phyloP scores from a whole-genome alignment of 2,329 filamentous ascomycete genomes.

The Xylariaceae sp. region DNA sequence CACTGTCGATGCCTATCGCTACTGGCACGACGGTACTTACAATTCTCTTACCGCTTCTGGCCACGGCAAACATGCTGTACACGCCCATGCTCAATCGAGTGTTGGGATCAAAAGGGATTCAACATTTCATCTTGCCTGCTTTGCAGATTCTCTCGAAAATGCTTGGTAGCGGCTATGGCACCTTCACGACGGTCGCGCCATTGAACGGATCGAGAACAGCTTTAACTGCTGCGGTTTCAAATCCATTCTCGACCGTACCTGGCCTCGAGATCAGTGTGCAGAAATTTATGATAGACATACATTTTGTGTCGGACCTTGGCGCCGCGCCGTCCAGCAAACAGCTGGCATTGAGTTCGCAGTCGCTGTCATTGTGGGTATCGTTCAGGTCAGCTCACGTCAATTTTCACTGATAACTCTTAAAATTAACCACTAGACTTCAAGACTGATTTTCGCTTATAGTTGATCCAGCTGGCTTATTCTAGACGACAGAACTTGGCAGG shows the following conservation, averaged over 20 bases:
- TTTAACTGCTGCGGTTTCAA: slow-evolving; percentile 65
- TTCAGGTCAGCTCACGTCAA: slow-evolving; percentile 47
- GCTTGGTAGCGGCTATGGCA: slow-evolving; percentile 54
- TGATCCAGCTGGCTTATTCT: slow-evolving; percentile 27
- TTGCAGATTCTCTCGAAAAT: slow-evolving; percentile 45
- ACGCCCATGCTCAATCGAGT: slow-evolving; percentile 16
- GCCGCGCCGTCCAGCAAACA: slow-evolving; percentile 47
- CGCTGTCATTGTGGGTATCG: slow-evolving; percentile 47
- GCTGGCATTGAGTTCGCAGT: slow-evolving; percentile 54
- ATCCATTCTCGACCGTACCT: slow-evolving; percentile 55
- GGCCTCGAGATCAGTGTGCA: slow-evolving; percentile 47
- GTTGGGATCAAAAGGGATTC: slow-evolving; percentile 6
- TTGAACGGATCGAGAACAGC: slow-evolving; percentile 60
- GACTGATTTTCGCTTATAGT: slow-evolving; percentile 23
- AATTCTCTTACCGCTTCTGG: slow-evolving; percentile 28
- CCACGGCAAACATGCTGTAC: slow-evolving; percentile 25
- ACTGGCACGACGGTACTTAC: slow-evolving; percentile 27
- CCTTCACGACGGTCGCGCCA: slow-evolving; percentile 43
- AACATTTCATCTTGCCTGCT: slow-evolving; percentile 29
- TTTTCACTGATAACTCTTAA: background rate
- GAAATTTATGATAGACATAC: slow-evolving; percentile 41
- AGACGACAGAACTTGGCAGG: slow-evolving; percentile 10
- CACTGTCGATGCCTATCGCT: slow-evolving; percentile 28
- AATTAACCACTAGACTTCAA: background rate
- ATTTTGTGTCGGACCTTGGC: slow-evolving; percentile 55